Percentiles rank a stretch among this genome's conserved stretches.
Conservation (phyloP, 768 basidiomycete genomes). For the Termitomyces sp. region DNA sequence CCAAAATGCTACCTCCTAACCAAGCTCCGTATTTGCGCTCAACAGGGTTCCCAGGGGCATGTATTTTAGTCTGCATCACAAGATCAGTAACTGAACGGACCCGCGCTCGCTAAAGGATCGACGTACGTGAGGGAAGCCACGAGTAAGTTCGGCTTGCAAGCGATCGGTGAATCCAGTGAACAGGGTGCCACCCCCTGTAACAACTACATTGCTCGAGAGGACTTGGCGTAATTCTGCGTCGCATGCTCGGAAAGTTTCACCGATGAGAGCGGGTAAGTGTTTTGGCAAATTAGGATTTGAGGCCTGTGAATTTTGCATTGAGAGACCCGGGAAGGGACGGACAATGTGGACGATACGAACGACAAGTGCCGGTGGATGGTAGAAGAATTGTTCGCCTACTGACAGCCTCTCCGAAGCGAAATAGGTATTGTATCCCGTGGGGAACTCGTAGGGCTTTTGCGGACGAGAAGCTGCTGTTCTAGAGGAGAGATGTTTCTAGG, state of each 20-base stretch:
- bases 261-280: conserved; percentile 71
- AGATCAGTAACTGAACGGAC: background rate
- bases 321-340: background rate
- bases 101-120: background rate
- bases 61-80: conserved; percentile 71
- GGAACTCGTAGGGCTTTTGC: conserved; percentile 84
- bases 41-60: conserved; percentile 84
- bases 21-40: conserved; percentile 92
- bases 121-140: conserved; percentile 77
- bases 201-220: conserved; percentile 88
- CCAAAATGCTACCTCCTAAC: conserved; percentile 94
- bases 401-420: conserved; percentile 79
- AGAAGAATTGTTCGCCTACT: conserved; percentile 88
- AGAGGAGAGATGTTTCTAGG: conserved; percentile 2
- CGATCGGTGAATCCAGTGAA: conserved; percentile 85
- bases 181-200: conserved; percentile 91
- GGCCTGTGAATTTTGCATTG: conserved; percentile 22
- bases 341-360: conserved; percentile 27
- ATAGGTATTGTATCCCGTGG: conserved; percentile 83
- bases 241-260: conserved; percentile 73
- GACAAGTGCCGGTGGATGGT: conserved; percentile 53
- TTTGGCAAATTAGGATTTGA: conserved; percentile 69
- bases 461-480: conserved; percentile 57
- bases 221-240: conserved; percentile 91
- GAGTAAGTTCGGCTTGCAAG: conserved; percentile 66